phyloP scores from a whole-genome alignment of 2,329 filamentous ascomycete genomes.

The Trematosphaeria pertusa region DNA sequence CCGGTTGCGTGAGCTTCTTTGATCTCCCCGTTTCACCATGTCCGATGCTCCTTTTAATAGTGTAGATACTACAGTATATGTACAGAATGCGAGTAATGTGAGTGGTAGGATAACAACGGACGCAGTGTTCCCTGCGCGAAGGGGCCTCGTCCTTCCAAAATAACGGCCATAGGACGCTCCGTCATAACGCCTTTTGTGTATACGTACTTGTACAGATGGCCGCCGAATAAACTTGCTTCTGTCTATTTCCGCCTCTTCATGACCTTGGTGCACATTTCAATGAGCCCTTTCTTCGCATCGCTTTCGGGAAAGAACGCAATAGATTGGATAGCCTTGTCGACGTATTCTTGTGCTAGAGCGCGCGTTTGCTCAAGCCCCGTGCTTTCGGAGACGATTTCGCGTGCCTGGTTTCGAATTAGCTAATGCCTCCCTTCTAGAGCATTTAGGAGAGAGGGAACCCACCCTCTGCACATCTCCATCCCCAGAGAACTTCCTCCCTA shows the following conservation, averaged over 20 bases:
- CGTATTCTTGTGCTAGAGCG: conserved; percentile 87
- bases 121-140: not conserved
- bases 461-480: conserved; percentile 87
- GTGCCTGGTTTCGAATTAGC: conserved; percentile 66
- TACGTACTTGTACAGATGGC: conserved; percentile 3
- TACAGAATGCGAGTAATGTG: conserved; percentile 8
- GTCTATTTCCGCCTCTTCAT: conserved; percentile 82
- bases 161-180: too few species aligned
- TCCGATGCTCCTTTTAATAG: not conserved
- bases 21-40: too few species aligned
- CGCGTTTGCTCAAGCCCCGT: conserved; percentile 92
- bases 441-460: too few species aligned
- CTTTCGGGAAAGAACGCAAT: conserved; percentile 87
- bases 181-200: not conserved
- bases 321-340: conserved; percentile 84
- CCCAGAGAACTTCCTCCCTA: conserved; percentile 86
- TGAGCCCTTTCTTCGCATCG: conserved; percentile 87
- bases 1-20: too few species aligned
- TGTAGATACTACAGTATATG: conserved; percentile 16
- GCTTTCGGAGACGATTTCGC: conserved; percentile 81
- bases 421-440: too few species aligned
- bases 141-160: not conserved
- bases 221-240: not conserved
- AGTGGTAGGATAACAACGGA: not conserved
- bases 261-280: conserved; percentile 94